Base-by-base conservation (phyloP, 2,329 filamentous ascomycete species). In the Epichloe gansuensis region DNA sequence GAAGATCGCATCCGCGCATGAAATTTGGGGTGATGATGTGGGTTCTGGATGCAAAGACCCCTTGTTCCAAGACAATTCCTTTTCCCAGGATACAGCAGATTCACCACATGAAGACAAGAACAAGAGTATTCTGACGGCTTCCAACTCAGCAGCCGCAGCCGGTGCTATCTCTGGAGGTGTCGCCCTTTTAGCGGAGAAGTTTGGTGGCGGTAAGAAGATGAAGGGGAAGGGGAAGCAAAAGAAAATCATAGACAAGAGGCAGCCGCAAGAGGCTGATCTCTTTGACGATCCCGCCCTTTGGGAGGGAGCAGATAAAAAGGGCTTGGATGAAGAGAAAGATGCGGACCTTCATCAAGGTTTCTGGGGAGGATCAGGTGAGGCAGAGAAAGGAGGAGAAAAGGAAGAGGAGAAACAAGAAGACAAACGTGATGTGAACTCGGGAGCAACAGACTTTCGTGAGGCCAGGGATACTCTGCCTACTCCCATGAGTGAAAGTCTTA, bases 251-350 rank as follows among this genome's bases (percentile, higher is more conserved):
- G 72, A 74, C 56, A 69, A 69, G 55, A 64, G 67, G 55, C 60
- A 64, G 38, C 52, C 64, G 12, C 61, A 60, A 47, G 66, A 68
- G 13, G 70, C 74, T 44, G 71, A 74, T 56, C 59, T 71, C 34
- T 71, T 74, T 59, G 69, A 75, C 55, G 69, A 74, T 56, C 62
- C 69, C 49, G 62, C 66, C 15, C 59, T 73, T 27, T 72, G 71
- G 71, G 70, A 75, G 58, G 68, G 67, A 25, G 65, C 66, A 12
- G 68, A 74, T 44, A 67, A 66, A 54, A 71, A 66, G 54, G 55
- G 55, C 7, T 39, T 68, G 15, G 57, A 63, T 47, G 62, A 60
- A 42, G 56, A 54, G 39, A 48, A 35, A 52, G 57, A 54, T 15
- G 53, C 53, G 7, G 53, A 52, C 15, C 47, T 54, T 38, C 55